These are phyloP conservation scores for Baeospora myosura DNA, from an alignment of 1,284 basidiomycete genomes.

Conservation along the genomic window DNA sequence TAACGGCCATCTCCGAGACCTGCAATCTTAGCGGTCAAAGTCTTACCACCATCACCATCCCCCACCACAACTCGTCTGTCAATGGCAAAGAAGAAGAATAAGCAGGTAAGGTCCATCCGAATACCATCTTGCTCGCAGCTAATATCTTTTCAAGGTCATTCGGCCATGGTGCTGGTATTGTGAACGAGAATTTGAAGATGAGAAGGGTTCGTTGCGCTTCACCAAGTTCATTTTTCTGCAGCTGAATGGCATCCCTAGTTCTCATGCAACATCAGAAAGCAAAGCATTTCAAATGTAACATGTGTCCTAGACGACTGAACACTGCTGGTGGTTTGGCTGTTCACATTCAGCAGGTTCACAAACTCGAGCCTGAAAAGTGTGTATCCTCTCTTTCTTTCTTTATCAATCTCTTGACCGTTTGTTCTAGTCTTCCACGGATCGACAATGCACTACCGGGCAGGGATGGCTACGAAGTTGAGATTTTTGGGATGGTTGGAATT, in stretches of 20 bases:
- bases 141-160: constrained; percentile 49
- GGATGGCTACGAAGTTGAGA: constrained; percentile 97
- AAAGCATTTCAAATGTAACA: constrained; percentile 96
- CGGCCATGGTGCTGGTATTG: constrained; percentile 99
- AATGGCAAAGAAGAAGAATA: constrained; percentile 83
- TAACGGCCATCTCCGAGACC: no score
- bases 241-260: constrained; percentile 43
- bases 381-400: constrained; percentile 20
- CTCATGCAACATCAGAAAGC: constrained; percentile 99
- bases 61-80: no score
- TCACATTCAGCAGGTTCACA: constrained; percentile 98
- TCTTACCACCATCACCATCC: no score
- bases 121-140: not conserved
- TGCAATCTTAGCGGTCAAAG: no score
- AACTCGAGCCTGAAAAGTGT: constrained; percentile 93
- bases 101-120: constrained; percentile 42
- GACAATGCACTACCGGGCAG: constrained; percentile 95
- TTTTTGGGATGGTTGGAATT: constrained; percentile 99
- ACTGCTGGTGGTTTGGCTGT: constrained; percentile 98
- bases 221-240: constrained; percentile 5
- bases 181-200: constrained; percentile 97
- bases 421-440: constrained; percentile 65
- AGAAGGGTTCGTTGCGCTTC: constrained; percentile 60
- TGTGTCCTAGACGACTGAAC: constrained; percentile 93
- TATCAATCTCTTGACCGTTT: constrained; percentile 10